A percentile compares a stretch with the other conserved stretches of the same genome.
These are phyloP conservation scores for Paraleonurus japonicus DNA, from an alignment of 257 asterid species.

Conservation along the genomic window DNA sequence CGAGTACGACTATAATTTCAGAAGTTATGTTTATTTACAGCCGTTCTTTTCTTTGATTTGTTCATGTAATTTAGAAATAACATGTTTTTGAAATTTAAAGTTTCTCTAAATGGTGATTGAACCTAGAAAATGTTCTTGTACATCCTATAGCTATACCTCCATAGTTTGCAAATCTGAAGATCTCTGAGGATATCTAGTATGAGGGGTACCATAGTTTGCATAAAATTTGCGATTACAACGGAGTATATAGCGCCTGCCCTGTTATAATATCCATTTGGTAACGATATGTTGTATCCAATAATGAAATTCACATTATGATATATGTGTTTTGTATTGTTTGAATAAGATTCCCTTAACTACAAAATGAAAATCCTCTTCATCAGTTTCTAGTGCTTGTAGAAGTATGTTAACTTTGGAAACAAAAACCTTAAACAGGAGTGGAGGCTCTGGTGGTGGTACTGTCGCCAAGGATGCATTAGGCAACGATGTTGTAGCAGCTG, in stretches of 20 bases:
- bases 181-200: background rate
- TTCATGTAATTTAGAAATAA: background rate
- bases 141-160: background rate
- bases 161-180: background rate
- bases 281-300: background rate
- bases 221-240: background rate
- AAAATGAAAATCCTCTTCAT: background rate
- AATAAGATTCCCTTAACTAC: background rate
- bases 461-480: conserved; percentile 88
- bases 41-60: background rate
- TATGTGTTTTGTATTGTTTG: background rate
- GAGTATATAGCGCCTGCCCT: background rate
- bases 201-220: background rate
- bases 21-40: background rate
- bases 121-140: background rate
- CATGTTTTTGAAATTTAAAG: background rate
- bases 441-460: conserved; percentile 55
- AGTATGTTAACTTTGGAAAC: background rate
- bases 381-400: background rate
- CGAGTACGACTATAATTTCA: background rate
- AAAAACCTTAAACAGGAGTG: conserved; percentile 51
- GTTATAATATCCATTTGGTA: background rate
- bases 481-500: conserved; percentile 66
- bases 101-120: conserved; percentile 10
- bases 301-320: background rate